phyloP scores from a whole-genome alignment of 164 flowering plant species.

The Vitis rupestris region DNA sequence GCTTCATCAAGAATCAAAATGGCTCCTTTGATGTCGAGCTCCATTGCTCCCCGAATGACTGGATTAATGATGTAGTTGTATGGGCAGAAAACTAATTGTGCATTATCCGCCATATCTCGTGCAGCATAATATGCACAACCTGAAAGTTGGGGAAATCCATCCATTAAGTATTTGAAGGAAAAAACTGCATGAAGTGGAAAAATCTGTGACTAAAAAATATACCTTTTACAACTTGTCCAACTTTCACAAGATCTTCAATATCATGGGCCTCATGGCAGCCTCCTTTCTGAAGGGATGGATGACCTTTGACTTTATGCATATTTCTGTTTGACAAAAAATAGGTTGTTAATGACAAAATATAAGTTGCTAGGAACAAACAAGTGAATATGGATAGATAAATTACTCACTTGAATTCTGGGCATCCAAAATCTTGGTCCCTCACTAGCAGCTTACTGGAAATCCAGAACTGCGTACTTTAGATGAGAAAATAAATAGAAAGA shows the following conservation, averaged over 20 bases:
- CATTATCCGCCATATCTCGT: constrained; percentile 74
- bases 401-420: constrained; percentile 78
- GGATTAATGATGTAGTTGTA: constrained; percentile 85
- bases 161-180: not conserved
- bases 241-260: constrained; percentile 94
- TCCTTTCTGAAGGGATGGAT: constrained; percentile 80
- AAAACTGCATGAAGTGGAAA: not conserved
- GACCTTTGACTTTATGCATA: constrained; percentile 59
- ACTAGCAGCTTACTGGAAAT: constrained; percentile 73
- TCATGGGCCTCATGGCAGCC: constrained; percentile 92
- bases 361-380: not conserved
- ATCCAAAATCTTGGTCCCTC: constrained; percentile 42
- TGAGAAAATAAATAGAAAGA: not conserved
- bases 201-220: not conserved
- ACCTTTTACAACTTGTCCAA: constrained; percentile 83
- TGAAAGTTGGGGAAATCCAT: constrained; percentile 20
- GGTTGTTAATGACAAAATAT: not conserved
- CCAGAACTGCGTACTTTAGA: constrained; percentile 12
- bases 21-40: constrained; percentile 73
- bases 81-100: constrained; percentile 89
- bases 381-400: not conserved
- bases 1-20: constrained; percentile 95
- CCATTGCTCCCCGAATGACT: constrained; percentile 79
- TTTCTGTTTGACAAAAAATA: constrained; percentile 44
- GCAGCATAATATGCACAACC: constrained; percentile 99